Base-by-base conservation (phyloP, 2,329 filamentous ascomycete genomes). In the Pseudogymnoascus sp. region DNA sequence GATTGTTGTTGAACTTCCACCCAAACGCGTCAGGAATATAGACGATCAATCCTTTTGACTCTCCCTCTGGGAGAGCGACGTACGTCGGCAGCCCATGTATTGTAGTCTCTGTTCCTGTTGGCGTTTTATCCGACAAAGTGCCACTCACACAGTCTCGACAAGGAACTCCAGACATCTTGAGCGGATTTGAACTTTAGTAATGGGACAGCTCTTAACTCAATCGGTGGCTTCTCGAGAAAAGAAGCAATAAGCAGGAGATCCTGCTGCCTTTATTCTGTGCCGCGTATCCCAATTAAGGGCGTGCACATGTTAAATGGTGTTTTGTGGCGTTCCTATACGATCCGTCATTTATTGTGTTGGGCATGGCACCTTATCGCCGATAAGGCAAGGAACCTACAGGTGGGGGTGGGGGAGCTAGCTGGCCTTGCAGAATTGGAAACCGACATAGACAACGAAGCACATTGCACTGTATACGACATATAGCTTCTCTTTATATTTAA, bases 11-110 rank as follows among this genome's bases (percentile, higher is more conserved):
- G 36, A 83, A 75, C 8, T 75, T 70, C 77, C 79, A 82, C 4
- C 81, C 81, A 66, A 83, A 83, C 2, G 77, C 76, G 69, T 83
- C 81, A 1, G 79, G 71, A 36, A 83, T 74, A 63, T 82, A 76
- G 25, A 83, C 76, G 2, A 83, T 70, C 59, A 80, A 75, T 2
- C 76, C 79, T 36, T 77, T 78, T 2, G 74, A 70, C 18, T 60
- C 63, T 4, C 69, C 68, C 21, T 71, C 72, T 14, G 76, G 76
- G 6, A 64, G 37, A 2, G 79, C 73, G 36, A 82, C 72, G 65
- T 83, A 83, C 14, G 75, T 77, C 28, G 73, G 69, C 16, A 81
- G 66, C 21, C 76, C 76, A 67, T 82, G 78, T 61, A 83, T 67
- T 4, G 68, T 75, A 53, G 74, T 71, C 38, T 74, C 74, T 8